Percentiles rank a stretch among this genome's conserved stretches.
Evolutionary conservation across 2,329 filamentous ascomycete species (phyloP).

Genomic region (Ophiostoma perfectum): DNA sequence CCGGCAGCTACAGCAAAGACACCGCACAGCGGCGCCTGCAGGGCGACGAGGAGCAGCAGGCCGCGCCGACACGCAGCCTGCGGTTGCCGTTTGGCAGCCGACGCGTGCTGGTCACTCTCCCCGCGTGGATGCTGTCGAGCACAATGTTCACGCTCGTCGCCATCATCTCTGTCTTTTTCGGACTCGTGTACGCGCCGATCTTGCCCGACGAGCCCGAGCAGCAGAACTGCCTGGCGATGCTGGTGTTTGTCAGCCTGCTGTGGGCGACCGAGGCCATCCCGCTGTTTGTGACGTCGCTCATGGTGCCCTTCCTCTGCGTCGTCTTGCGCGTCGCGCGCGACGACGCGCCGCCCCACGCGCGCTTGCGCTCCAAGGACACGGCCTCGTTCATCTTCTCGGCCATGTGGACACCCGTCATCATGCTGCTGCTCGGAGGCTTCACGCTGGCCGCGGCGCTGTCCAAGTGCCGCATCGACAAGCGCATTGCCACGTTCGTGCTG

Average conservation of each 20-base stretch:
- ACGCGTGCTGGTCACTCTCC: slow-evolving; percentile 51
- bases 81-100: slow-evolving; percentile 58
- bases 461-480: slow-evolving; percentile 96
- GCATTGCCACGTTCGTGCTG: slow-evolving; percentile 90
- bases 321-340: slow-evolving; percentile 76
- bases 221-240: slow-evolving; percentile 90
- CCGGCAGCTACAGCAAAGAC: slow-evolving; percentile 38
- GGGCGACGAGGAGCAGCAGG: slow-evolving; percentile 66
- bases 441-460: slow-evolving; percentile 91
- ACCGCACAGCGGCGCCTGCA: slow-evolving; percentile 65
- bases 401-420: slow-evolving; percentile 99
- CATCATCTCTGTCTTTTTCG: slow-evolving; percentile 67
- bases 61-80: slow-evolving; percentile 37
- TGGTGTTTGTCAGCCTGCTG: slow-evolving; percentile 86
- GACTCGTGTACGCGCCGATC: slow-evolving; percentile 70
- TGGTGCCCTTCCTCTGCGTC: slow-evolving; percentile 90
- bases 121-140: slow-evolving; percentile 75
- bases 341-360: slow-evolving; percentile 60
- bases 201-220: slow-evolving; percentile 76
- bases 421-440: slow-evolving; percentile 93
- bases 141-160: slow-evolving; percentile 71
- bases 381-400: slow-evolving; percentile 81
- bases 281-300: slow-evolving; percentile 88
- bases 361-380: slow-evolving; percentile 74
- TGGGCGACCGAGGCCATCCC: slow-evolving; percentile 99